A percentile compares a stretch with the other conserved stretches of the same genome.
Evolutionary conservation across 2,329 filamentous ascomycete species (phyloP).

Genomic region (Calonectria hawksworthii): DNA sequence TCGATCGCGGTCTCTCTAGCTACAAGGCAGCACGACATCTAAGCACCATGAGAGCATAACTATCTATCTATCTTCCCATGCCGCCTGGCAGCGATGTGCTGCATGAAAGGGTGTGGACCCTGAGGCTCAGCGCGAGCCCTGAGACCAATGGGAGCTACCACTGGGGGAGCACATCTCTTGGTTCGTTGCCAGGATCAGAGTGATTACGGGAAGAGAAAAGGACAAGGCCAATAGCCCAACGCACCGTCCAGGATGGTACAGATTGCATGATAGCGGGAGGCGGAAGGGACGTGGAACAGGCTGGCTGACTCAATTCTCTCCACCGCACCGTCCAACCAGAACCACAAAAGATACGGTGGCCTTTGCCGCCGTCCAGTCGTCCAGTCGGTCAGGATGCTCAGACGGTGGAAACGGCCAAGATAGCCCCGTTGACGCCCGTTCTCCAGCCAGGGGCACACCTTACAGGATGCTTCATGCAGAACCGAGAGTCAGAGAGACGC

Average conservation of each 20-base stretch:
- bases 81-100: constrained; percentile 40
- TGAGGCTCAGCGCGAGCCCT: constrained; percentile 39
- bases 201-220: not conserved
- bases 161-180: constrained; percentile 12
- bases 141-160: constrained; percentile 37
- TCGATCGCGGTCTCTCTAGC: constrained; percentile 27
- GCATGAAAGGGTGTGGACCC: constrained; percentile 42
- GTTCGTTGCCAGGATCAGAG: constrained; percentile 18
- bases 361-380: constrained; percentile 4
- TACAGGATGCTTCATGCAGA: constrained; percentile 8
- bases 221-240: not conserved
- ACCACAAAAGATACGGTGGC: constrained; percentile 19
- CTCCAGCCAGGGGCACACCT: constrained; percentile 18
- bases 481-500: not conserved
- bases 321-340: constrained; percentile 20
- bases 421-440: constrained; percentile 10
- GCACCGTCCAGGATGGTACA: constrained; percentile 24
- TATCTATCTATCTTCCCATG: constrained; percentile 12
- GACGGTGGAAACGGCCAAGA: constrained; percentile 34
- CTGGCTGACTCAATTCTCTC: not conserved
- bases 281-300: not conserved
- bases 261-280: not conserved
- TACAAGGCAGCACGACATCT: not conserved
- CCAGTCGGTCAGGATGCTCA: constrained; percentile 15
- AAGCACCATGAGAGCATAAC: not conserved